Evolutionary conservation across 164 flowering plant species (phyloP).

Genomic region (Buxus sempervirens): DNA sequence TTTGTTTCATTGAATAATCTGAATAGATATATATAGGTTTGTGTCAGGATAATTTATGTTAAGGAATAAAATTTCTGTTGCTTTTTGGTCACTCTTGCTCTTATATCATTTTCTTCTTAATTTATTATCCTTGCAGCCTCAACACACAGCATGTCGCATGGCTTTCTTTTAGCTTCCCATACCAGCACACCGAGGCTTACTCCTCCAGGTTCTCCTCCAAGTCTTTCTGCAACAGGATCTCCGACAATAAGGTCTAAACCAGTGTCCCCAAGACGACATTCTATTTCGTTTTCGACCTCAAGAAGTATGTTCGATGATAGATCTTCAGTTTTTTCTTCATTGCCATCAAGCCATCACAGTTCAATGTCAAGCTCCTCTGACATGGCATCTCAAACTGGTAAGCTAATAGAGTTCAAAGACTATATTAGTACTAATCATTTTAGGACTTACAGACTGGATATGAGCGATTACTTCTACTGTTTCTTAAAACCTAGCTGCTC

Average conservation of each 20-base stretch:
- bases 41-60: no score
- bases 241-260: constrained; percentile 67
- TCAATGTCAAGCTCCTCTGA: constrained; percentile 52
- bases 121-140: constrained; percentile 31
- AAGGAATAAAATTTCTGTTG: no score
- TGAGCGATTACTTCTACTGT: no score
- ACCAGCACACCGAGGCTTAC: constrained; percentile 71
- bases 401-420: constrained; percentile 15
- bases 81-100: not conserved
- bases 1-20: not conserved
- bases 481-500: no score
- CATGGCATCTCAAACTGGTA: constrained; percentile 60
- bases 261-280: constrained; percentile 67
- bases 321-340: constrained; percentile 53
- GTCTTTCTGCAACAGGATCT: constrained; percentile 56
- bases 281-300: constrained; percentile 68
- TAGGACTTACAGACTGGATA: no score
- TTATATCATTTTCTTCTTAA: not conserved
- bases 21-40: not conserved
- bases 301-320: constrained; percentile 67
- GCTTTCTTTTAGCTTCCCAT: constrained; percentile 64
- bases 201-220: constrained; percentile 87
- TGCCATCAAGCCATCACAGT: constrained; percentile 44
- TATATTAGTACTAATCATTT: not conserved
- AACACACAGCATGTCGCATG: constrained; percentile 49